A percentile compares a stretch with the other conserved stretches of the same genome.
These are phyloP conservation scores for Ophiostoma sp. DNA, from an alignment of 2,329 filamentous ascomycete species.

Conservation along the genomic window DNA sequence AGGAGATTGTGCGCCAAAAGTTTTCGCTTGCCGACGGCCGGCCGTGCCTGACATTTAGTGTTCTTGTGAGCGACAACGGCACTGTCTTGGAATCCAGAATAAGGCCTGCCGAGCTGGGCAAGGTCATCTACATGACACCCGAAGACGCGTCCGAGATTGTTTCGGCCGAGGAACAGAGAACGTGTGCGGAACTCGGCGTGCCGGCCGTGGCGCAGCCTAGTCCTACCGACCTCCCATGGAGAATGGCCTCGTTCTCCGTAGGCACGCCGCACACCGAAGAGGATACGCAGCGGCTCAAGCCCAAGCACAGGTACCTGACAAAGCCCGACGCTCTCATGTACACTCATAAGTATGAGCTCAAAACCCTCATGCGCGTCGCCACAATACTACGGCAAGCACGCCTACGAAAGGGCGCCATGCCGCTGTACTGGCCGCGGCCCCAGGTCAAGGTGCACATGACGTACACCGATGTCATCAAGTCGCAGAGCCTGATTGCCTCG, in stretches of 20 bases:
- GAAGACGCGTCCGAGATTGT: constrained; percentile 44
- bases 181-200: constrained; percentile 13
- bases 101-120: constrained; percentile 45
- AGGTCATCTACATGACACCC: constrained; percentile 54
- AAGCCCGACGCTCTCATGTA: constrained; percentile 41
- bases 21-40: constrained; percentile 51
- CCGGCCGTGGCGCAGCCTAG: constrained; percentile 1
- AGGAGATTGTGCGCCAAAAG: constrained; percentile 42
- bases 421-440: constrained; percentile 43
- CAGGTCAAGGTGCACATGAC: constrained; percentile 37
- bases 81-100: constrained; percentile 51
- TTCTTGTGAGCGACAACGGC: constrained; percentile 49
- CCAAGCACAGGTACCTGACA: constrained; percentile 34
- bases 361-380: constrained; percentile 45
- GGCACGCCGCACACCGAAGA: constrained; percentile 31
- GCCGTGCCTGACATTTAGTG: constrained; percentile 58
- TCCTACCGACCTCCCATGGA: constrained; percentile 18
- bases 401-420: constrained; percentile 46
- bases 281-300: not conserved
- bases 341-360: constrained; percentile 42
- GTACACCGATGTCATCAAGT: constrained; percentile 28
- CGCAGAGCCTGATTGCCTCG: not conserved
- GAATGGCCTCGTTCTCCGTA: constrained; percentile 32
- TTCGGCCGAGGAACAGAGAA: constrained; percentile 18
- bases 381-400: constrained; percentile 42